Evolutionary conservation across 495 filamentous ascomycete genomes (phyloP), one percentile per base, ranked within the genome.

Genomic region (Lentithecium fluviatile): DNA sequence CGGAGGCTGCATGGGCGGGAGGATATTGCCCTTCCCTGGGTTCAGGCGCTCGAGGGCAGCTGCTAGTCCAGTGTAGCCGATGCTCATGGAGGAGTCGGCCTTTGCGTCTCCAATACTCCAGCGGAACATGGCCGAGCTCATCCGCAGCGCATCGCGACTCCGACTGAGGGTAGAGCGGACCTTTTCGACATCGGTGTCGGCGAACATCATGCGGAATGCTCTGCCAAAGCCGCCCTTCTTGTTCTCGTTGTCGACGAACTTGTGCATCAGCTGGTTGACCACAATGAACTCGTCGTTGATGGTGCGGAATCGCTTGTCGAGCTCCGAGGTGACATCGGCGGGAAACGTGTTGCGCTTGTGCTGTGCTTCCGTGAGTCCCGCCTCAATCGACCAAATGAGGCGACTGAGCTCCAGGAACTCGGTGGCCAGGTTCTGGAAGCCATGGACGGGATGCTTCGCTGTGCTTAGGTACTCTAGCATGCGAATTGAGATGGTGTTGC

Each of bases 381-480:
- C 73, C 52, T 81, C 78, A 59, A 82, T 77, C 6, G 79, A 75
- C 73, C 78, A 80, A 38, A 83, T 67, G 23, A 75, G 73, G 37
- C 77, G 77, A 64, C 76, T 79, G 36, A 78, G 78, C 46, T 82
- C 78, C 17, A 83, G 71, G 56, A 82, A 83, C 42, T 78, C 76
- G 32, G 74, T 72, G 0, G 79, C 77, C 5, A 83, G 69, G n/a
- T 75, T 69, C 45, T 76, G 73, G 65, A 82, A 79, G 21, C 77
- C 76, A 50, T 73, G 60, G 0, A 75, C 74, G 26, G 74, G 73
- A 20, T 74, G 66, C 45, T 78, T 74, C 32, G 72, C 72, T 6
- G 78, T 76, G 43, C 75, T 80, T 20, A 83, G 73, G 59, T 80
- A 82, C 59, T 83, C 79, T 40, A 83, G 76, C 74, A 82, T 79